Conservation (phyloP, 768 basidiomycete species). For the Russula sp. region DNA sequence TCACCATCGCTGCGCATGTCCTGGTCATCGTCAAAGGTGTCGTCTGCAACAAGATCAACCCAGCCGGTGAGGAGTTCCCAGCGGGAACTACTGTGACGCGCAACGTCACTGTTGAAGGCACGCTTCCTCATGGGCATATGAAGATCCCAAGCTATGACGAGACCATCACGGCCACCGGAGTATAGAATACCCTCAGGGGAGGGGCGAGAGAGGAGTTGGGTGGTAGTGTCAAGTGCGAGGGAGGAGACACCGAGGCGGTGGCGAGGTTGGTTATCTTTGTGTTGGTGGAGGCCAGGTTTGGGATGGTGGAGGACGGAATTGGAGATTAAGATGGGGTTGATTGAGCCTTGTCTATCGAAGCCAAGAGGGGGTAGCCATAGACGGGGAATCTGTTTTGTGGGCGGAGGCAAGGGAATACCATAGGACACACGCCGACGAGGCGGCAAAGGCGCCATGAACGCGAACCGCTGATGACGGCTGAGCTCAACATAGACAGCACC, state of each 20-base stretch:
- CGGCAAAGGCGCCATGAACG: constrained; percentile 28
- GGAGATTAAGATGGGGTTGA: constrained; percentile 58
- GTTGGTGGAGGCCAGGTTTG: not conserved
- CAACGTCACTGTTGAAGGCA: constrained; percentile 26
- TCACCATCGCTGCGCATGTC: constrained; percentile 65
- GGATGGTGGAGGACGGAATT: constrained; percentile 20
- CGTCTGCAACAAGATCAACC: constrained; percentile 61
- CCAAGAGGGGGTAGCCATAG: constrained; percentile 67
- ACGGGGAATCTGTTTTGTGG: constrained; percentile 50
- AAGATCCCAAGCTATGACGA: constrained; percentile 84
- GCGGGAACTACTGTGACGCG: constrained; percentile 29
- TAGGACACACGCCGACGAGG: constrained; percentile 74
- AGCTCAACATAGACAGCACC: no score
- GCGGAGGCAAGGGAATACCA: constrained; percentile 60
- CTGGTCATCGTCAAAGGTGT: constrained; percentile 57
- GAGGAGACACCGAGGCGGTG: constrained; percentile 84
- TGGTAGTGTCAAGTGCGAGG: constrained; percentile 82
- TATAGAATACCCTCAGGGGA: constrained; percentile 84
- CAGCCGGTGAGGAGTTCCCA: constrained; percentile 87
- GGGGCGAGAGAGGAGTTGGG: constrained; percentile 55
- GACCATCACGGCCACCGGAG: constrained; percentile 82
- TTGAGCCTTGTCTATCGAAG: constrained; percentile 54
- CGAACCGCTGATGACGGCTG: no score
- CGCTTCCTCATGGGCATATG: constrained; percentile 53
- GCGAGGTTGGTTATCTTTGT: constrained; percentile 26